Conservation (phyloP, 345 rosid genomes). For the Euphorbia peplus region DNA sequence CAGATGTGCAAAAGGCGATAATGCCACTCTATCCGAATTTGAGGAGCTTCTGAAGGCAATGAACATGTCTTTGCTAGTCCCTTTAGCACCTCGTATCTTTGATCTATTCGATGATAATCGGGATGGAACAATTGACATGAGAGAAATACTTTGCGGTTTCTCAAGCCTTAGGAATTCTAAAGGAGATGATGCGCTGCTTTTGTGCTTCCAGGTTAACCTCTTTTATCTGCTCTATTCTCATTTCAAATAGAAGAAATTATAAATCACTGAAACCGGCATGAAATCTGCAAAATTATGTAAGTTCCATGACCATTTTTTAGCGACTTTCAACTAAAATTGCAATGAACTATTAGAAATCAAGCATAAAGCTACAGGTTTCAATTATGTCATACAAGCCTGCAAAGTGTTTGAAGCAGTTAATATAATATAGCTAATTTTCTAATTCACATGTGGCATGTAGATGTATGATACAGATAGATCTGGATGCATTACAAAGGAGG, state of each 20-base stretch:
- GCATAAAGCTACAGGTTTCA: background rate
- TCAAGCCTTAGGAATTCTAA: constrained; percentile 58
- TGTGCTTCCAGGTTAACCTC: constrained; percentile 54
- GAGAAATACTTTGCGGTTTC: constrained; percentile 65
- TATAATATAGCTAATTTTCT: too few species aligned
- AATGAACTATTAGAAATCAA: too few species aligned
- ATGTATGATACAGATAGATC: constrained; percentile 63
- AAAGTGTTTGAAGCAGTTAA: background rate
- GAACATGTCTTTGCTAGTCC: constrained; percentile 56
- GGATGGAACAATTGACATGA: constrained; percentile 62
- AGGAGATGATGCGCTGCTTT: constrained; percentile 62
- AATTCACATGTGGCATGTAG: constrained; percentile 23
- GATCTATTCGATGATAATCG: constrained; percentile 60
- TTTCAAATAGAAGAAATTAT: too few species aligned
- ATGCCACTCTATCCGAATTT: constrained; percentile 55
- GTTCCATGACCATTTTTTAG: background rate
- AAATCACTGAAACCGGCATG: background rate
- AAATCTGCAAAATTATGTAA: too few species aligned
- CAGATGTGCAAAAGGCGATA: constrained; percentile 65
- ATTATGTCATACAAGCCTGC: background rate
- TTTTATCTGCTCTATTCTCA: background rate
- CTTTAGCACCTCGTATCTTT: constrained; percentile 57
- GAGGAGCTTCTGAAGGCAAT: constrained; percentile 62
- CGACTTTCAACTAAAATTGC: background rate
- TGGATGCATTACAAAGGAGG: constrained; percentile 60